A percentile compares a stretch with the other conserved stretches of the same genome.
These are phyloP conservation scores for Murraya koenigii DNA, from an alignment of 345 rosid genomes.

Conservation along the genomic window DNA sequence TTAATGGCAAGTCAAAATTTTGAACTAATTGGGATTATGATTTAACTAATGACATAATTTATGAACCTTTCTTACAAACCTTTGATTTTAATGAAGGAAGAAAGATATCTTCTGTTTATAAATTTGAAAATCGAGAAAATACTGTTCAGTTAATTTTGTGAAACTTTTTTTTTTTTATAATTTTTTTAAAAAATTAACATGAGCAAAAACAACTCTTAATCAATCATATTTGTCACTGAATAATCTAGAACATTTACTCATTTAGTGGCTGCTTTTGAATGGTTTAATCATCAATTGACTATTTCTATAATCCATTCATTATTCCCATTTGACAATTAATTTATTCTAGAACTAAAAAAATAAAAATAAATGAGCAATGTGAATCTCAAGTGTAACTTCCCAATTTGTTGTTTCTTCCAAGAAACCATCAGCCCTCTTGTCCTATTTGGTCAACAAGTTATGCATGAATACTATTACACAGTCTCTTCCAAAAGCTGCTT, in stretches of 20 bases:
- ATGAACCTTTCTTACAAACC: neutral
- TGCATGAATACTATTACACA: neutral
- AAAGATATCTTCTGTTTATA: no score
- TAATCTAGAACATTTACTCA: neutral
- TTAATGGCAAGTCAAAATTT: neutral
- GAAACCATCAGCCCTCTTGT: neutral
- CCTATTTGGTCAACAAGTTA: neutral
- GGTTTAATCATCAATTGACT: neutral
- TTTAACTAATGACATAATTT: neutral
- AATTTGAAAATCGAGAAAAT: no score
- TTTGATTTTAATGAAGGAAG: no score
- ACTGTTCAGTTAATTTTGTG: no score
- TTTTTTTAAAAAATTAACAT: no score
- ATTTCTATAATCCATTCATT: neutral
- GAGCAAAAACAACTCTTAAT: neutral
- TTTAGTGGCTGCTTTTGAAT: neutral
- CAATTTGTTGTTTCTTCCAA: neutral
- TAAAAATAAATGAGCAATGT: neutral
- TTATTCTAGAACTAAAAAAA: neutral
- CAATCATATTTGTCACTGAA: neutral
- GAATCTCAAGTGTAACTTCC: neutral
- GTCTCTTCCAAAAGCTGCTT: neutral
- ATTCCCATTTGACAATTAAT: neutral
- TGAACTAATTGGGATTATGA: neutral
- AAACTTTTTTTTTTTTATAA: no score